Evolutionary conservation across 495 filamentous ascomycete species (phyloP), one percentile per base, ranked within the genome.

Genomic region (Tuber magnatum): DNA sequence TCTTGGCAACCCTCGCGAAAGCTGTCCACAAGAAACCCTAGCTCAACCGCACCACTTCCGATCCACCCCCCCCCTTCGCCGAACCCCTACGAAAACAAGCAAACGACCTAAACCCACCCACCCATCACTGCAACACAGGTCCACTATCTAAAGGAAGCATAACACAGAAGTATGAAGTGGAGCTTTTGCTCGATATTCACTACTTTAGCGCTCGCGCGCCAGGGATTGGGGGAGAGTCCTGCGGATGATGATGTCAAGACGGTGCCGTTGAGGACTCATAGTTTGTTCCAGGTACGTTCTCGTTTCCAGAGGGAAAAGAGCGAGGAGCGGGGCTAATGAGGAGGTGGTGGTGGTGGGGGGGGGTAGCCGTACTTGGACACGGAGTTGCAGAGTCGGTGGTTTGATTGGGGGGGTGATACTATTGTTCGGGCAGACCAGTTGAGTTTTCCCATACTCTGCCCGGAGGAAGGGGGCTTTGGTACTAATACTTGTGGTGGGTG

Each of bases 381-480:
- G 75, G 96, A 99, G 84, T 94, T 98, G 90, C 93, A 97, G 87
- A 97, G 92, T 86, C 92, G 96, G 85, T 99, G 95, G 93, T 99
- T 92, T 84, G 96, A 99, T 86, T 99, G 97, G 88, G 96, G 96
- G 82, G 95, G 94, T 81, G 93, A 97, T 83, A 96, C 95, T 8
- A 89, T 99, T 78, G 87, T 98, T 82, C 91, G 96, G 70, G 92
- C 94, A 77, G 96, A 99, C 84, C 89, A 93, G 91, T 97, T 90
- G 76, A 86, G 82, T 76, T 41, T 76, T 65, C 32, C 56, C 32
- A 56, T 69, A 16, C 35, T 39, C 68, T 73, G 35, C 68, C 12
- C 3, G 4, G 22, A 5, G 20, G 44, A 69, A 41, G 32, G 51
- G 32, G 51, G 43, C 42, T 61, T 20, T 70, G 7, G 39, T 75